Base-by-base conservation (phyloP, 208 protist genomes). In the Endotrypanum monterogeii region DNA sequence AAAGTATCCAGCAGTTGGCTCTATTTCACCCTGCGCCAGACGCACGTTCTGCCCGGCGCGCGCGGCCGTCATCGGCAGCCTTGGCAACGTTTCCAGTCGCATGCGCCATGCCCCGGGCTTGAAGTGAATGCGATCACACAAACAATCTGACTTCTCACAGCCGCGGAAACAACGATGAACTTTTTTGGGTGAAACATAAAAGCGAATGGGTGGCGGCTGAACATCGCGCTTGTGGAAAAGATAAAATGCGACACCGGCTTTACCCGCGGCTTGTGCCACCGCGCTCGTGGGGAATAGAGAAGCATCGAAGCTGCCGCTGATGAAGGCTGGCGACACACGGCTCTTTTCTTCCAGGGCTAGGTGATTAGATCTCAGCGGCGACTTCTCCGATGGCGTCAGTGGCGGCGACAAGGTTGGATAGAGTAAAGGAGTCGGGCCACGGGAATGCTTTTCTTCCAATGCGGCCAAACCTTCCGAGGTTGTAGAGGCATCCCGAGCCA, bases 1-100 rank as follows among this genome's bases (percentile, higher is more conserved):
- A 71, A 87, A 92, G 79, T 91, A 94, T 3, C 92, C 92, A 6
- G 92, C 92, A 0, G 90, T 96, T 1, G 88, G 87, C 46, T 57
- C 16, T 48, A 95, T 86, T 12, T 92, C 74, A 8, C 73, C 73
- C 18, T 68, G 67, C 51, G 55, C 28, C 30, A 92, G 46, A 32
- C 80, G 79, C 3, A 79, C 76, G 71, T 89, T 78, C 28, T 84
- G 78, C 37, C 83, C 79, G 5, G 83, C 87, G 9, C 35, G 48
- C 8, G 83, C 69, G 50, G 74, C 68, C 35, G 74, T 84, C 23
- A 73, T 44, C 7, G 81, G 60, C 48, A 88, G 66, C 2, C 70
- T 71, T 12, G 78, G 68, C 56, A 90, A 73, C 60, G 76, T 83
- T 71, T 93, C 88, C n/a, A 94, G 71, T 18, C 89, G 85, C 51